Evolutionary conservation across 2,329 filamentous ascomycete genomes (phyloP).

Genomic region (Phoma herbarum): DNA sequence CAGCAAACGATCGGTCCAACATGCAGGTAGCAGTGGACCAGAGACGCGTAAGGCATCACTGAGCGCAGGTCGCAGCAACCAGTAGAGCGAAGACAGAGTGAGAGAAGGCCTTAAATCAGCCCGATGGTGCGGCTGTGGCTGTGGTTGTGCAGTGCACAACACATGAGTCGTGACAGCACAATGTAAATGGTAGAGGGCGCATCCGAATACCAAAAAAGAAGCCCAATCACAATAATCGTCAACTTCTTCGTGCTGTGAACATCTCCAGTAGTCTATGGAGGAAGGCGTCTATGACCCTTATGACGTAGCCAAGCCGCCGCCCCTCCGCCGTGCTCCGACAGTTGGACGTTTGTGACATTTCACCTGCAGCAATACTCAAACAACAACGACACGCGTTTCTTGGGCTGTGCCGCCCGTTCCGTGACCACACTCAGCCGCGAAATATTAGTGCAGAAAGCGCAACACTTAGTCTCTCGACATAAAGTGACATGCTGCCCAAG

Average conservation of each 20-base stretch:
- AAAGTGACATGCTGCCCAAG: constrained; percentile 34
- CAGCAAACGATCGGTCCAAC: neutral
- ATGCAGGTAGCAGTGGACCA: constrained; percentile 16
- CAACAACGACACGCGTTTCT: constrained; percentile 44
- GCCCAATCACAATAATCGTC: neutral
- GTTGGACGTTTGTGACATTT: constrained; percentile 31
- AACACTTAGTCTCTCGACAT: constrained; percentile 7
- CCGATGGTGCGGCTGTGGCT: constrained; percentile 26
- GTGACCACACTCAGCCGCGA: constrained; percentile 9
- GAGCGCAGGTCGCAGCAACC: constrained; percentile 19
- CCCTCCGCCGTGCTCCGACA: constrained; percentile 31
- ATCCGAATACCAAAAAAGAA: neutral
- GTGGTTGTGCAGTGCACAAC: constrained; percentile 27
- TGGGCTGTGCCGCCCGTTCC: constrained; percentile 38
- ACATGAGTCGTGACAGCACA: neutral
- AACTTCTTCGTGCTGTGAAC: neutral
- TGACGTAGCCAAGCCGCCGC: constrained; percentile 17
- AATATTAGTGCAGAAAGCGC: constrained; percentile 16
- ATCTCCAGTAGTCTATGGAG: neutral
- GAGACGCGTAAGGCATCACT: constrained; percentile 25
- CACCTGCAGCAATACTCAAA: constrained; percentile 29
- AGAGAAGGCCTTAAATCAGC: constrained; percentile 24
- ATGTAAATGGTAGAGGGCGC: neutral
- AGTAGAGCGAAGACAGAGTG: constrained; percentile 16
- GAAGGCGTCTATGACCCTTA: constrained; percentile 1